Base-by-base conservation (phyloP, 139 green algal species). In the Zygnema cylindricum region DNA sequence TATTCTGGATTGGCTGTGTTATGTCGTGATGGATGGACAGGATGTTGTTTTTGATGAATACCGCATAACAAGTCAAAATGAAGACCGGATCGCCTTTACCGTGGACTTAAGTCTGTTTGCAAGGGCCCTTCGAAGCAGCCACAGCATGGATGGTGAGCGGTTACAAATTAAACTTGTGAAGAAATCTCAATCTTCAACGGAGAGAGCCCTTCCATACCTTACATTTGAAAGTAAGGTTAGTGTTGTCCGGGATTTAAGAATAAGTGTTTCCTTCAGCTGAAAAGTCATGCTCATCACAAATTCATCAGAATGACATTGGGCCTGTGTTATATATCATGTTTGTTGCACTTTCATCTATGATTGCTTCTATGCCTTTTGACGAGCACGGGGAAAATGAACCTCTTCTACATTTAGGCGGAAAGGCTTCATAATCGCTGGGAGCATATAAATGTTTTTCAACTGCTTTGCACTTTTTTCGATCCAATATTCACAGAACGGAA, bases 141-240 rank as follows among this genome's bases (percentile, higher is more conserved):
- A 73, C 1, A 57, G 39, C 83, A 90, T 91, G 55, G 82, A 86
- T 23, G 63, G 55, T 2, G 32, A 86, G 43, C 32, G 39, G 39
- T 42, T 88, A 7, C 69, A 73, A 69, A 54, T 92, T 1, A 92
- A 90, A 38, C 88, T 92, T 38, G 82, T 90, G 32, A 92, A 92
- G 38, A 92, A 92, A 77, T 32, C 57, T 11, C n/a, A 55, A 30
- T 83, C 22, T 41, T 32, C 73, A 32, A 57, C 83, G 1, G 82
- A 91, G 3, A 55, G 16, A 0, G 33, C 88, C 25, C 35, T 86
- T 57, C 88, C 88, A 7, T 92, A 86, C 35, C 82, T 92, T 0
- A 88, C 63, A 1, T 88, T 92, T 21, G 88, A 92, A 25, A 86
- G 85, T 41, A 85, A 90, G 76, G 88, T 92, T 25, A 73, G 84